These are phyloP conservation scores for Ophiocytium majus DNA, from an alignment of 352 stramenopile genomes.

Conservation along the genomic window DNA sequence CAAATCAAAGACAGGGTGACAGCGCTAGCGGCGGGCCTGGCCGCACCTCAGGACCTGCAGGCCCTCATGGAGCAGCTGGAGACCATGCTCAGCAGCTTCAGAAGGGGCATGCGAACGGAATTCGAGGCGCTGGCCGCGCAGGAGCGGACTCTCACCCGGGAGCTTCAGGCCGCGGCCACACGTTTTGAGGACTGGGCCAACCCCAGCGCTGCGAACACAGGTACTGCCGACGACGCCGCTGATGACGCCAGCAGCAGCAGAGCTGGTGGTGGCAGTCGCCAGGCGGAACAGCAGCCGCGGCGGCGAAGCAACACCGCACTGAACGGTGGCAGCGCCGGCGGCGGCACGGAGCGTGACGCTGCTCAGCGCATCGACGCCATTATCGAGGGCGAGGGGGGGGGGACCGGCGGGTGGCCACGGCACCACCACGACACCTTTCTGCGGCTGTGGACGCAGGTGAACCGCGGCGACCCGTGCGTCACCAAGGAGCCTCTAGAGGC, in stretches of 20 bases:
- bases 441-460: slow-evolving; percentile 38
- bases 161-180: neutral
- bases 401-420: slow-evolving; percentile 30
- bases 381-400: slow-evolving; percentile 23
- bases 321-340: neutral
- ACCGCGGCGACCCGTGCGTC: neutral
- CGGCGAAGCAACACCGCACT: too few species aligned
- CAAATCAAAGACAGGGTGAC: neutral
- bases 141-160: neutral
- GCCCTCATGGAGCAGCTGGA: slow-evolving; percentile 8
- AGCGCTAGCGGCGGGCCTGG: neutral
- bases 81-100: slow-evolving; percentile 6
- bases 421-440: slow-evolving; percentile 48
- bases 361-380: neutral
- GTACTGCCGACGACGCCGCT: neutral
- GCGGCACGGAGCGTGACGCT: neutral
- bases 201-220: neutral
- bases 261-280: too few species aligned
- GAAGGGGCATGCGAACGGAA: neutral
- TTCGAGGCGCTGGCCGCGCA: neutral
- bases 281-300: too few species aligned
- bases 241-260: neutral
- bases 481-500: neutral
- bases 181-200: slow-evolving; percentile 13
- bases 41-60: neutral